Conservation (phyloP, 176 grass and related monocot genomes). For the Bolboschoenus planiculmis region DNA sequence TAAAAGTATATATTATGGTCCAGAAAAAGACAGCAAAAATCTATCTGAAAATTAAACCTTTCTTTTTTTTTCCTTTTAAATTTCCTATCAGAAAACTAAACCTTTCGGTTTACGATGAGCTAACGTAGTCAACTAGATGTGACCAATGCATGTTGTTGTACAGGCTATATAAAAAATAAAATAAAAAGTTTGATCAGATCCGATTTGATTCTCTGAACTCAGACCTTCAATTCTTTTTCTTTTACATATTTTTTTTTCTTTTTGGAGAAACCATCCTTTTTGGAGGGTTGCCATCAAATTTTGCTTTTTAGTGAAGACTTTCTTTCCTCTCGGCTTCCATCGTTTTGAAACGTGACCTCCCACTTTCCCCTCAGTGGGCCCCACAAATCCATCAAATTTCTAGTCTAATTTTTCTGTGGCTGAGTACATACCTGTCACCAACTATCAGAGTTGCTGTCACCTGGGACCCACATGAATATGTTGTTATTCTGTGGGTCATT, state of each 20-base stretch:
- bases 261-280: neutral
- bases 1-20: neutral
- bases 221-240: neutral
- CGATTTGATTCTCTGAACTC: neutral
- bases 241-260: neutral
- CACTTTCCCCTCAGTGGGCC: slow-evolving; percentile 5
- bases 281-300: slow-evolving; percentile 8
- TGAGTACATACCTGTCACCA: neutral
- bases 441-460: neutral
- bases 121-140: slow-evolving; percentile 7
- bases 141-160: slow-evolving; percentile 13
- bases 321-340: neutral
- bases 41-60: neutral
- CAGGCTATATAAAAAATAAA: neutral
- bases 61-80: neutral
- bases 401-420: neutral
- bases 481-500: neutral
- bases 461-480: neutral
- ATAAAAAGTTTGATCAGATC: slow-evolving; percentile 5
- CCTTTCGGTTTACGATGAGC: neutral
- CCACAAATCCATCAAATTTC: neutral
- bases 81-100: neutral
- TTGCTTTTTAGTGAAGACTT: slow-evolving; percentile 20
- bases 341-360: slow-evolving; percentile 19
- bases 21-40: neutral